Percentiles rank a stretch among this genome's conserved stretches.
Evolutionary conservation across 78 protist genomes (phyloP).

Genomic region (Cyanophora paradoxa): DNA sequence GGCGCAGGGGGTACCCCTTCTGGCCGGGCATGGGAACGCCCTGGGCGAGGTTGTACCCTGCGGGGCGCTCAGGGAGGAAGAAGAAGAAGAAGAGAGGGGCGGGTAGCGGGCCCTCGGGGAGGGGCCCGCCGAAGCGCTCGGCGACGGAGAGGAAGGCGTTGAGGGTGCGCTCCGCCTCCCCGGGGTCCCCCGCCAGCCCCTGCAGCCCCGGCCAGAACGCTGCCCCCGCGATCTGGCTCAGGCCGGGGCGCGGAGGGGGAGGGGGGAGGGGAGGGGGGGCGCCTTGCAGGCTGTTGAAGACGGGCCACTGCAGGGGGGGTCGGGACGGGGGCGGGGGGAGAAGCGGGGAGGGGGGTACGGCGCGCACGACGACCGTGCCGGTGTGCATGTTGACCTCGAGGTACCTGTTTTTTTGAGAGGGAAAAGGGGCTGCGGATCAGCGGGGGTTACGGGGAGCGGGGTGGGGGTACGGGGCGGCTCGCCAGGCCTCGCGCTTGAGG

Average conservation of each 20-base stretch:
- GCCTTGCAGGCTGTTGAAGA: slow-evolving; percentile 14
- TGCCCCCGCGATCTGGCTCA: too few species aligned
- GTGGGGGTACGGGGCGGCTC: not conserved
- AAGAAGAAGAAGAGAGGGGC: too few species aligned
- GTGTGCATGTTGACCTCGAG: slow-evolving; percentile 55
- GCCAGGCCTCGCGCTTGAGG: not conserved
- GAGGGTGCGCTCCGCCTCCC: slow-evolving; percentile 22
- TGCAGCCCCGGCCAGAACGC: slow-evolving; percentile 87
- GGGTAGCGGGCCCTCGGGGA: too few species aligned
- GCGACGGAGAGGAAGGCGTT: slow-evolving; percentile 14
- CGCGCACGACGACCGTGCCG: slow-evolving; percentile 19
- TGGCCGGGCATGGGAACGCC: not conserved
- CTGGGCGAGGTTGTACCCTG: not conserved
- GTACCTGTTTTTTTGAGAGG: slow-evolving; percentile 54
- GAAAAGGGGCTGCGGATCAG: not conserved
- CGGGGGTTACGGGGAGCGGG: too few species aligned
- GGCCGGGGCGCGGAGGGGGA: slow-evolving; percentile 4
- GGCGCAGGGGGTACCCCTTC: slow-evolving; percentile 72
- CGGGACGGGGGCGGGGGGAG: too few species aligned
- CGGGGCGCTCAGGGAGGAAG: too few species aligned
- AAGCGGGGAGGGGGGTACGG: too few species aligned
- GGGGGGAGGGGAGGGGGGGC: not conserved
- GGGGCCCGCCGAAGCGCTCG: not conserved
- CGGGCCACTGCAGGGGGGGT: not conserved
- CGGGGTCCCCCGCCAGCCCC: slow-evolving; percentile 35